A percentile compares a stretch with the other conserved stretches of the same genome.
phyloP scores from a whole-genome alignment of 2,329 filamentous ascomycete genomes.

The Leptographium lundbergii region DNA sequence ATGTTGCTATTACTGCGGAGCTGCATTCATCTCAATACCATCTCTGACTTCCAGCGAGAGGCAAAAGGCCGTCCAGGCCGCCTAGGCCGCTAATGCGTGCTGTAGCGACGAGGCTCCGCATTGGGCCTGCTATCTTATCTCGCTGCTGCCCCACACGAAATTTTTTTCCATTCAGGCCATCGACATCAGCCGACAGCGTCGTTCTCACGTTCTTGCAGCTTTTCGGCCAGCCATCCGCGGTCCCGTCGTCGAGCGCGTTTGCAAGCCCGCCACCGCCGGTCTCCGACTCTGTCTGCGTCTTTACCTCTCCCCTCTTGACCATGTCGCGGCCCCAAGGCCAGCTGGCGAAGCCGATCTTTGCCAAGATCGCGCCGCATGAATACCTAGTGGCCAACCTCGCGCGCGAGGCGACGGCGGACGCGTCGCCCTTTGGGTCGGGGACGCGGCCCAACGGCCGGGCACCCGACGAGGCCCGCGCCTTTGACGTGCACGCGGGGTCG shows the following conservation, averaged over 20 bases:
- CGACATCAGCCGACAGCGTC: no score
- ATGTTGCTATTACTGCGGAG: not conserved
- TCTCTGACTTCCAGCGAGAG: no score
- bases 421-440: conserved; percentile 21
- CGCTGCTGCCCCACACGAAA: not conserved
- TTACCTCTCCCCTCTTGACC: not conserved
- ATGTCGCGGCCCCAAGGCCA: conserved; percentile 11
- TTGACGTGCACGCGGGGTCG: conserved; percentile 70
- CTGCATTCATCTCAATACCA: not conserved
- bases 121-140: no score
- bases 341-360: conserved; percentile 56
- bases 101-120: no score
- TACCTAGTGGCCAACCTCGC: conserved; percentile 84
- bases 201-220: no score
- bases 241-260: no score
- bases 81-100: no score
- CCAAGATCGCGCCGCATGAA: conserved; percentile 76
- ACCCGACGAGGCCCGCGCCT: conserved; percentile 54
- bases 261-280: not conserved
- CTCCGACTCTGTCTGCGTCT: no score
- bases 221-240: no score
- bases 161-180: not conserved
- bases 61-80: no score
- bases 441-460: conserved; percentile 71
- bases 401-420: conserved; percentile 23